Base-by-base conservation (phyloP, 1,139 yeast species). In the Debaryomycetaceae sp. region DNA sequence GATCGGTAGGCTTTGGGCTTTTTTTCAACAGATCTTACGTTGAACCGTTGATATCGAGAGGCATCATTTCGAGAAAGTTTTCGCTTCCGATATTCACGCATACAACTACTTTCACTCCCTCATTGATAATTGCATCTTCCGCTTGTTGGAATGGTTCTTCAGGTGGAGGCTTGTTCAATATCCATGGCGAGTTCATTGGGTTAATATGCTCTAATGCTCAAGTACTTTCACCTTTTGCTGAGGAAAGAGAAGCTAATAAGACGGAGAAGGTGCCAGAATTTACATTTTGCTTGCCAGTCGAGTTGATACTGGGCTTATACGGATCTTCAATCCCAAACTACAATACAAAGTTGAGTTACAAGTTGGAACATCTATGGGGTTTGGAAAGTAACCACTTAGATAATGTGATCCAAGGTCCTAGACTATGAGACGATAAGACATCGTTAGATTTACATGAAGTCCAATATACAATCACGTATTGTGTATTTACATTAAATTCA, bases 61-160 rank as follows among this genome's bases (percentile, higher is more conserved):
- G 88, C 0, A 51, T 60, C 6, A 60, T 80, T 6, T 66, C 76
- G 14, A 57, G 68, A 22, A 56, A 51, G 5, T 49, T 58, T 24
- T 30, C 41, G 4, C 42, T 59, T 24, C 57, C 57, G 1, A 41
- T 55, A 1, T 40, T 43, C 36, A 37, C 36, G n/a, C 38, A 47
- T 34, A 34, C 44, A 6, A 36, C 42, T 3, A 38, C 44, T n/a
- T 17, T 36, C 6, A 42, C 52, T 3, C 63, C 67, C 1, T 66
- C 75, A 0, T 58, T 85, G 62, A 52, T 81, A 1, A 63, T 83
- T 0, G 68, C 81, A 0, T 76, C 87, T 0, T 76, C 87, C 0
- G 73, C 82, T 8, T 84, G 89, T 60, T 85, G 89, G 88, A 83
- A 84, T 54, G 91, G 91, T 0, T 83, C 89, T 1, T 81, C 87